Evolutionary conservation across 2,329 filamentous ascomycete genomes (phyloP), one percentile per base, ranked within the genome.

Genomic region (Calycina marina): DNA sequence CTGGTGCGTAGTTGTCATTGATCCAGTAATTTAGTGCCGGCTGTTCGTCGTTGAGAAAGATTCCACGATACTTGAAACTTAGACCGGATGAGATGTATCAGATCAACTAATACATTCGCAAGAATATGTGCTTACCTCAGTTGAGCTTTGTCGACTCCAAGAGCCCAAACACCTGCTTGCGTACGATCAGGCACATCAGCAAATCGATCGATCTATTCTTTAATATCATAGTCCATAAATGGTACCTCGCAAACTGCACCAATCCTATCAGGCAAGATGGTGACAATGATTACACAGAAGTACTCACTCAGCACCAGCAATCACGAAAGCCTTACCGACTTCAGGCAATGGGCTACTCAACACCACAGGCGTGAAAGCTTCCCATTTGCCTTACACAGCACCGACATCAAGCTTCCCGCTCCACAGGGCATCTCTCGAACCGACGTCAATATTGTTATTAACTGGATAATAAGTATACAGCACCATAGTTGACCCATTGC

Each of bases 151-250:
- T 50, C 56, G 4, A 50, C 57, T 14, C 57, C 49, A 15, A 63
- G 48, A 4, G 65, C 62, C 43, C 63, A 69, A 28, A 72, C 58
- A 4, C 52, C 54, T 4, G 49, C 39, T 34, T 62, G 58, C 25
- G 54, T 53, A 18, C 59, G 56, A 0, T 60, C 44, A 3, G 65
- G 58, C 1, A 69, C 62, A 49, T 72, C 67, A 6, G 67, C 67
- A 52, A 61, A 71, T 57, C 60, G 71, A 46, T 68, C 77, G 36
- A 82, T 80, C 49, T 82, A 75, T 53, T 81, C 75, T 14, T 72
- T 77, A 29, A 82, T 53, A 41, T 77, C 74, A 54, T 83, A 83
- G 57, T 8, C 77, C 77, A 44, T 67, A 83, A 34, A 83, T 78
- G 2, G 72, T 69, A 10, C 73, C 74, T 39, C 76, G 61, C 26